Conservation (phyloP, 2,329 filamentous ascomycete species). For the Phyllosticta citriasiana region DNA sequence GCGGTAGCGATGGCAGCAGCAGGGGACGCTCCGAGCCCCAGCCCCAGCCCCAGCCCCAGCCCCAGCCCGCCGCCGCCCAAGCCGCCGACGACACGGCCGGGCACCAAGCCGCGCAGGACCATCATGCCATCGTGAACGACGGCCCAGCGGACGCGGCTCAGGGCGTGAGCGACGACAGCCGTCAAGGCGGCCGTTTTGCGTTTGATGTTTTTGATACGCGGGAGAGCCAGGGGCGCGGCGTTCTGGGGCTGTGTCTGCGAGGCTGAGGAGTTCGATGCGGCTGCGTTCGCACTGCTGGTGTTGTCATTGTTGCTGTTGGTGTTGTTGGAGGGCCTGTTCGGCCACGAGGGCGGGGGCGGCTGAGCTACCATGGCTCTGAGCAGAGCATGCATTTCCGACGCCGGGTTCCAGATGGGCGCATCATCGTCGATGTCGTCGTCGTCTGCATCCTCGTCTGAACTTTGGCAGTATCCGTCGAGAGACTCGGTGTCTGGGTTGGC, state of each 20-base stretch:
- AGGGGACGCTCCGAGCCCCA: no score
- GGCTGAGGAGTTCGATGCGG: background rate
- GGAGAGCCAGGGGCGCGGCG: background rate
- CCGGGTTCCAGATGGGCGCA: conserved; percentile 42
- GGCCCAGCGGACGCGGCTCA: conserved; percentile 51
- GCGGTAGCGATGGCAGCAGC: no score
- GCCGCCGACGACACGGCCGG: conserved; percentile 3
- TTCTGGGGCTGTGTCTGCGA: background rate
- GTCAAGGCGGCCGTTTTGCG: conserved; percentile 40
- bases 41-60: no score
- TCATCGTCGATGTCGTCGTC: conserved; percentile 13
- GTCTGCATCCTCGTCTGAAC: background rate
- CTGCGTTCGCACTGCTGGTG: background rate
- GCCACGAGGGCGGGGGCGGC: conserved; percentile 20
- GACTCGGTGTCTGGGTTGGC: background rate
- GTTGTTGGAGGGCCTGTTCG: background rate
- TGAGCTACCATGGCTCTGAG: conserved; percentile 28
- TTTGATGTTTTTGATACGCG: background rate
- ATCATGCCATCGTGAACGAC: conserved; percentile 53
- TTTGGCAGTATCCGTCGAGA: background rate
- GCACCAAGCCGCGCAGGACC: conserved; percentile 38
- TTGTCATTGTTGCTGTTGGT: background rate
- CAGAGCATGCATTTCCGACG: conserved; percentile 39
- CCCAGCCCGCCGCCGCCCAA: background rate
- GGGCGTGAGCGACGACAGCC: conserved; percentile 44